Percentiles rank a stretch among this genome's conserved stretches.
Evolutionary conservation across 805 yeast genomes (phyloP).

Genomic region (Starmerella riodocensis): DNA sequence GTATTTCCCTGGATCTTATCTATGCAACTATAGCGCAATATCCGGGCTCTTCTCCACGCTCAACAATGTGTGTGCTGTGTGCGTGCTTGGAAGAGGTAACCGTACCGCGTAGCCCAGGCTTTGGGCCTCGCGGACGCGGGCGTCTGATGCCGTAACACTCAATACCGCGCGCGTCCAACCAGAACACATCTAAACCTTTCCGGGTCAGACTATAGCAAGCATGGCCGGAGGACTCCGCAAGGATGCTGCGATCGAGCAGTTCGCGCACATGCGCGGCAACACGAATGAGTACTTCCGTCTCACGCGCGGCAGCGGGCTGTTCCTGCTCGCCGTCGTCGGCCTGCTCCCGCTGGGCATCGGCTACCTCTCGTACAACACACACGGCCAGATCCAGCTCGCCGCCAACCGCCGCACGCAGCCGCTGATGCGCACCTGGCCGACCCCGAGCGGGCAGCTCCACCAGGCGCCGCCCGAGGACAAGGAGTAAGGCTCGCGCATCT

Average conservation of each 20-base stretch:
- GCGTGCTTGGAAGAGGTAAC: too few relatives aligned
- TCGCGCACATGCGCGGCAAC: conserved; percentile 26
- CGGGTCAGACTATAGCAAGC: too few relatives aligned
- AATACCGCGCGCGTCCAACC: too few relatives aligned
- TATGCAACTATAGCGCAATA: too few relatives aligned
- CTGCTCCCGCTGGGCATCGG: conserved; percentile 27
- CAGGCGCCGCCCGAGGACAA: conserved; percentile 9
- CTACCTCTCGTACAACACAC: conserved; percentile 26
- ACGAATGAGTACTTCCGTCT: conserved; percentile 24
- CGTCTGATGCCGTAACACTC: too few relatives aligned
- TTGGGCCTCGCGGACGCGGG: too few relatives aligned
- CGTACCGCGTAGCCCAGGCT: too few relatives aligned
- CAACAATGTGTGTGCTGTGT: too few relatives aligned
- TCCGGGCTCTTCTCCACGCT: too few relatives aligned
- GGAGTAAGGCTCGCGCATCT: too few relatives aligned
- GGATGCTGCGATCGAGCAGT: conserved; percentile 28
- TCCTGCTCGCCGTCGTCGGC: conserved; percentile 24
- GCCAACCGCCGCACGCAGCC: conserved; percentile 21
- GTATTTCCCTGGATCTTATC: too few relatives aligned
- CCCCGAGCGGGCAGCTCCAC: conserved; percentile 11
- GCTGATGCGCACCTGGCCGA: conserved; percentile 19
- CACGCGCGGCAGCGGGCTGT: conserved; percentile 23
- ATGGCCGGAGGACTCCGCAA: conserved; percentile 26
- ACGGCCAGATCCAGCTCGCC: conserved; percentile 24
- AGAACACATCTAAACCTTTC: too few relatives aligned